phyloP scores from a whole-genome alignment of 2,329 filamentous ascomycete species.

The Cercospora sp. region DNA sequence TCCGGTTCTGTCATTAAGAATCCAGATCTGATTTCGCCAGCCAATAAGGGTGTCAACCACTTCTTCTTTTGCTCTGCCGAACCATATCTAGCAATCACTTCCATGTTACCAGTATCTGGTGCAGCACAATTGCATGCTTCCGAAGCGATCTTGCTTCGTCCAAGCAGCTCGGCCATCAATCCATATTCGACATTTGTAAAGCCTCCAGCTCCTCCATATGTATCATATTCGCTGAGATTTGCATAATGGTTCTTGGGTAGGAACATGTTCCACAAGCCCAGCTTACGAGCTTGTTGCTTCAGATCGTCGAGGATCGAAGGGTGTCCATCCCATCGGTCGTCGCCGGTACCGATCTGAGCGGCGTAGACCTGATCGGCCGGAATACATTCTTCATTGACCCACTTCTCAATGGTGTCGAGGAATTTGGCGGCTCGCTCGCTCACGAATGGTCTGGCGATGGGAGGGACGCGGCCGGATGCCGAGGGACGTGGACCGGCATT shows the following conservation, averaged over 20 bases:
- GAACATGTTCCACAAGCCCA: slow-evolving; percentile 99
- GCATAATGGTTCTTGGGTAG: slow-evolving; percentile 86
- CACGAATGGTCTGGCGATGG: slow-evolving; percentile 64
- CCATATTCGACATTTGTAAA: slow-evolving; percentile 97
- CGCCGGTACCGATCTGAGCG: slow-evolving; percentile 75
- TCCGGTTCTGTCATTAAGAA: slow-evolving; percentile 52
- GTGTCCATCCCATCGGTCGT: slow-evolving; percentile 75
- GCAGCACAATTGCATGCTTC: slow-evolving; percentile 76
- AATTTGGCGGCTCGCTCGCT: slow-evolving; percentile 82
- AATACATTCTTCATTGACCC: slow-evolving; percentile 87
- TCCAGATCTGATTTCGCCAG: slow-evolving; percentile 51
- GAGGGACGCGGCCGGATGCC: slow-evolving; percentile 58
- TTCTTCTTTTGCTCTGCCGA: slow-evolving; percentile 52
- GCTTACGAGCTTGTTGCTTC: slow-evolving; percentile 71
- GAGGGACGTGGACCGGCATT: slow-evolving; percentile 32
- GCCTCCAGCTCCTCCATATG: slow-evolving; percentile 76
- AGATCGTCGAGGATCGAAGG: slow-evolving; percentile 83
- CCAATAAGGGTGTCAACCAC: slow-evolving; percentile 53
- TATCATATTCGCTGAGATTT: slow-evolving; percentile 23
- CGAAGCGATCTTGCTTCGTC: slow-evolving; percentile 78
- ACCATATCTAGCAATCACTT: slow-evolving; percentile 55
- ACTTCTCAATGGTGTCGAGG: slow-evolving; percentile 82
- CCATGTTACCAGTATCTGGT: slow-evolving; percentile 55
- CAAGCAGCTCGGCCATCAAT: slow-evolving; percentile 93
- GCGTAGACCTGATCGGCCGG: slow-evolving; percentile 74